phyloP scores from a whole-genome alignment of 306 rosid species.

The Fragaria vesca region DNA sequence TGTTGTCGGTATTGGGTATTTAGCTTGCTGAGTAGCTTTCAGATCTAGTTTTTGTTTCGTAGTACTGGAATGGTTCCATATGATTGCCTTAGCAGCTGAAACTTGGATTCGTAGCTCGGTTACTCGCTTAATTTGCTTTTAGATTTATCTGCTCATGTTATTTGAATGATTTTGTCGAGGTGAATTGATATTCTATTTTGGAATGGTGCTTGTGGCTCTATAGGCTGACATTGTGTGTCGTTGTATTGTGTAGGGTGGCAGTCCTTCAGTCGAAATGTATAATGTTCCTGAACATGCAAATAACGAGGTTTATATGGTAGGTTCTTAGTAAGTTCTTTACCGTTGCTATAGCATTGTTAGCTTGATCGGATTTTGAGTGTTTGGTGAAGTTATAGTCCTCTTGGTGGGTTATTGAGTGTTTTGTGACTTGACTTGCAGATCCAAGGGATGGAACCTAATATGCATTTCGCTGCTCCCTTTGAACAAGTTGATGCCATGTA shows the following conservation, averaged over 20 bases:
- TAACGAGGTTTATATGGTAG: conserved; percentile 57
- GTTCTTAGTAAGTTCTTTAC: neutral
- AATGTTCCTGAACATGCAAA: conserved; percentile 47
- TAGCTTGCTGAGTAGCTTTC: neutral
- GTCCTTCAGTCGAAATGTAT: conserved; percentile 64
- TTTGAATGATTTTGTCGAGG: neutral
- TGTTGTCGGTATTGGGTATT: neutral
- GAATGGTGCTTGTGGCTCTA: neutral
- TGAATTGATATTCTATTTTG: neutral
- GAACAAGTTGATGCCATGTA: conserved; percentile 70
- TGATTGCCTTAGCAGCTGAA: neutral
- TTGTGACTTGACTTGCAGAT: conserved; percentile 40
- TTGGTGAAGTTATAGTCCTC: neutral
- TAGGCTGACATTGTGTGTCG: conserved; percentile 24
- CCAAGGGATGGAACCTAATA: conserved; percentile 56
- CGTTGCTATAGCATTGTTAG: neutral
- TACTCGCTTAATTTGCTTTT: neutral
- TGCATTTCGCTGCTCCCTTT: conserved; percentile 50
- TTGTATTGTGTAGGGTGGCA: conserved; percentile 57
- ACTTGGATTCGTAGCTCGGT: neutral
- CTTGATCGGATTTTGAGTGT: neutral
- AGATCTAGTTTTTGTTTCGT: conserved; percentile 1
- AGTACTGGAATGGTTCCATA: neutral
- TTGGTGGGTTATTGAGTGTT: conserved; percentile 4
- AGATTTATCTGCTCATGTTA: neutral